Base-by-base conservation (phyloP, 2,329 filamentous ascomycete species). In the Penicillium aurantiogriseum region DNA sequence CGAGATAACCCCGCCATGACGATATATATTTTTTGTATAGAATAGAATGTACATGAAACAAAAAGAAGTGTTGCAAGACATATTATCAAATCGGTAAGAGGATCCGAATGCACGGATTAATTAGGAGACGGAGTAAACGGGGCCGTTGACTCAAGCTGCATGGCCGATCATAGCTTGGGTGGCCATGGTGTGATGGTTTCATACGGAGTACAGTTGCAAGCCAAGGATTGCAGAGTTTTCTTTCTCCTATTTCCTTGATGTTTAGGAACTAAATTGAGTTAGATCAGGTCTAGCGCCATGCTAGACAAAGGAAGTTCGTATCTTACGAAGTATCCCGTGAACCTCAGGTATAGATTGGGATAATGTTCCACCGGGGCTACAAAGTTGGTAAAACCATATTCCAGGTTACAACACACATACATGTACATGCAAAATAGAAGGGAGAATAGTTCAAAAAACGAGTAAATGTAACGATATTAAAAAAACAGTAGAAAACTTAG, bases 91-190 rank as follows among this genome's bases (percentile, higher is more conserved):
- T 47, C 50, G 62, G 63, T 56, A 60, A 25, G 43, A 35, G 51
- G 47, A 61, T 47, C 62, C 63, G 61, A 66, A 45, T 59, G 56
- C 51, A 61, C 60, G 54, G 63, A 60, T 58, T 58, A 63, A 63
- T 66, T 66, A 64, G 63, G 62, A 58, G 58, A 23, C 23, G 23
- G 23, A 23, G 23, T 23, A 47, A 13, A 51, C 21, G 46, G 38
- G 36, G 38, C 60, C 55, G 59, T 51, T 51, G 29, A 33, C 59
- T 57, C 54, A 52, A 59, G 55, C 62, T 62, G 61, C 58, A 62
- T 62, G 54, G 63, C 54, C 56, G 63, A 65, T 63, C 59, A 46
- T 59, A 31, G 19, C 33, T 49, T 10, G 33, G 46, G 46, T 48
- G 46, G 36, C 21, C 39, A 46, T 54, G 54, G 54, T 52, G 54